phyloP scores from a whole-genome alignment of 2,329 filamentous ascomycete species.

The Diaporthe batatas region DNA sequence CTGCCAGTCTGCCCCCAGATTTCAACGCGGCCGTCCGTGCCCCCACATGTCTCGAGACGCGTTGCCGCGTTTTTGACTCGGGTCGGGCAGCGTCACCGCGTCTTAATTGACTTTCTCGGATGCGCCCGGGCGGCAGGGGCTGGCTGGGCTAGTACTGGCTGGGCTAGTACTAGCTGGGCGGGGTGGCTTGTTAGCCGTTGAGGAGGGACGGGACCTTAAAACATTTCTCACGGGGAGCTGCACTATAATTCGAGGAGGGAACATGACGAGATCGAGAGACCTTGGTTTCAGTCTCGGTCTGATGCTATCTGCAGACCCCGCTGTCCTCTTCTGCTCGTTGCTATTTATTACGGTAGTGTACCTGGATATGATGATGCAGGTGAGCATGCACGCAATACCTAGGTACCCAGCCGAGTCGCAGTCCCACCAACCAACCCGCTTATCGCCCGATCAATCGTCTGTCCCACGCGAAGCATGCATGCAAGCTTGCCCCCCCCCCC shows the following conservation, averaged over 20 bases:
- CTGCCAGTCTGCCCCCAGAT: not conserved
- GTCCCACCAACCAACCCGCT: too few species aligned
- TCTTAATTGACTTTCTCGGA: conserved; percentile 22
- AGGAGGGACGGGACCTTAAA: not conserved
- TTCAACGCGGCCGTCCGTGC: conserved; percentile 26
- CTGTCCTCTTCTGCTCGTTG: too few species aligned
- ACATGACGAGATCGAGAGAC: too few species aligned
- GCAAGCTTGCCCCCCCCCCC: too few species aligned
- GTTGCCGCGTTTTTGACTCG: conserved; percentile 21
- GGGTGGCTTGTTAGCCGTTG: conserved; percentile 1
- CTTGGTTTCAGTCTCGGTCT: not conserved
- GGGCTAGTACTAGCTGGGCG: too few species aligned
- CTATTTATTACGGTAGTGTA: too few species aligned
- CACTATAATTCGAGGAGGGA: not conserved
- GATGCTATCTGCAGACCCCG: conserved; percentile 12
- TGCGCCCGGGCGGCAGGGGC: not conserved
- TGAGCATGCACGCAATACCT: too few species aligned
- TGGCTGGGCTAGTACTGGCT: too few species aligned
- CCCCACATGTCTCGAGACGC: conserved; percentile 27
- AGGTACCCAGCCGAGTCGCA: too few species aligned
- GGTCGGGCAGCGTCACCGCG: conserved; percentile 6
- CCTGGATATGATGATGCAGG: too few species aligned
- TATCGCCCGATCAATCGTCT: too few species aligned
- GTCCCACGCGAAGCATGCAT: too few species aligned
- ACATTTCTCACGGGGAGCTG: not conserved